phyloP scores from a whole-genome alignment of 2,329 filamentous ascomycete genomes.

The Passalora sequoiae region DNA sequence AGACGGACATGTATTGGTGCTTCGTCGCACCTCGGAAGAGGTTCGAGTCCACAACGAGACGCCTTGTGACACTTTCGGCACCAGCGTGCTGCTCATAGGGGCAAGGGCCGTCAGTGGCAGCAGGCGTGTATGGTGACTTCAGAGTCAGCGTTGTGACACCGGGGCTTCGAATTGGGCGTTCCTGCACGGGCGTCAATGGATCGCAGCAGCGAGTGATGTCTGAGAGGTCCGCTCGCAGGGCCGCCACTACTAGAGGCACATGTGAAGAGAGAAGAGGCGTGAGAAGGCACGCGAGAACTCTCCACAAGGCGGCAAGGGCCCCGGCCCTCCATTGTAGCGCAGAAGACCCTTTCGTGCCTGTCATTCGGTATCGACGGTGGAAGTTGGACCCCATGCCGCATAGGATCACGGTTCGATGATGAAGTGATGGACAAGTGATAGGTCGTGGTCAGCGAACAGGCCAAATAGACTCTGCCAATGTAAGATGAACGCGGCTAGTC shows the following conservation, averaged over 20 bases:
- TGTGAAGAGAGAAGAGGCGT: not conserved
- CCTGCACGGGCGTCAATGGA: not conserved
- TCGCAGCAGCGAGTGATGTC: slow-evolving; percentile 4
- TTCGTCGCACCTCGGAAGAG: slow-evolving; percentile 17
- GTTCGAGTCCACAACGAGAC: slow-evolving; percentile 14
- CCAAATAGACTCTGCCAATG: not conserved
- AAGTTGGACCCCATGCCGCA: not conserved
- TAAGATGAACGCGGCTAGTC: not conserved
- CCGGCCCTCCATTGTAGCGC: no score
- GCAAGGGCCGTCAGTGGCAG: slow-evolving; percentile 2
- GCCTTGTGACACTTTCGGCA: slow-evolving; percentile 20
- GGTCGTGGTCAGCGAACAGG: slow-evolving; percentile 1
- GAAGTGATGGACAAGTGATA: not conserved
- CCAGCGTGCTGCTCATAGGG: slow-evolving; percentile 11
- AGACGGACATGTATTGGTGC: slow-evolving; percentile 18
- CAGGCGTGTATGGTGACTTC: no score
- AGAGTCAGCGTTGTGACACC: slow-evolving; percentile 5
- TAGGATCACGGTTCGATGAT: not conserved
- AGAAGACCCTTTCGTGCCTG: not conserved
- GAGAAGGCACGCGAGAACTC: slow-evolving; percentile 3
- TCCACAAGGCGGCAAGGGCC: no score
- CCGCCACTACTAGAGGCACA: slow-evolving; percentile 1
- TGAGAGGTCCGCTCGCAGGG: slow-evolving; percentile 1
- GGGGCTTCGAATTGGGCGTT: slow-evolving; percentile 6
- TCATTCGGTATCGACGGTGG: slow-evolving; percentile 1